phyloP scores from a whole-genome alignment of 345 rosid species.

The Syzygium aromaticum region DNA sequence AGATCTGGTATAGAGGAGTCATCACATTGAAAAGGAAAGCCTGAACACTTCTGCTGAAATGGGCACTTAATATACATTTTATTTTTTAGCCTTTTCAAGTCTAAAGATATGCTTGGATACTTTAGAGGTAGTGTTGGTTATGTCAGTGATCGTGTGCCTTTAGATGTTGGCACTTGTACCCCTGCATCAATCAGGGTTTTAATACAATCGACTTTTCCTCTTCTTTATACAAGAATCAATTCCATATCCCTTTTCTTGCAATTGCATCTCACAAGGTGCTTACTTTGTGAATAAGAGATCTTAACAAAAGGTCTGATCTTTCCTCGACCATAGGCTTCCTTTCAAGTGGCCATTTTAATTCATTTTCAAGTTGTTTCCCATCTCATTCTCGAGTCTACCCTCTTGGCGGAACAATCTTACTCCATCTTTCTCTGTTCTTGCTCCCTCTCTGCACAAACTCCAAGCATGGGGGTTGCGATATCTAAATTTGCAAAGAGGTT shows the following conservation, averaged over 20 bases:
- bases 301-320: neutral
- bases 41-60: neutral
- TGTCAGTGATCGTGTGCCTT: neutral
- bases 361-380: neutral
- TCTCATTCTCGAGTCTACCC: neutral
- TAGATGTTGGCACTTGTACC: neutral
- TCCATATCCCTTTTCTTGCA: constrained; percentile 6
- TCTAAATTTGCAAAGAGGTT: constrained; percentile 39
- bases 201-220: neutral
- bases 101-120: neutral
- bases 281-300: neutral
- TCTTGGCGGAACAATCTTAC: neutral
- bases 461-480: constrained; percentile 30
- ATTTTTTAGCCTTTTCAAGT: neutral
- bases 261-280: neutral
- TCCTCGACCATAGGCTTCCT: neutral
- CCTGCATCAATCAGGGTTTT: neutral
- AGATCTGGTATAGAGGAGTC: neutral
- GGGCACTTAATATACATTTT: neutral
- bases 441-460: neutral
- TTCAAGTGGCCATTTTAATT: neutral
- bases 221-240: constrained; percentile 10
- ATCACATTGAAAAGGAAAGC: neutral
- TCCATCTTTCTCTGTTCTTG: neutral
- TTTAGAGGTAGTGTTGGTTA: neutral